Evolutionary conservation across 1,139 yeast genomes (phyloP).

Genomic region (Hansenula lynferdii): DNA sequence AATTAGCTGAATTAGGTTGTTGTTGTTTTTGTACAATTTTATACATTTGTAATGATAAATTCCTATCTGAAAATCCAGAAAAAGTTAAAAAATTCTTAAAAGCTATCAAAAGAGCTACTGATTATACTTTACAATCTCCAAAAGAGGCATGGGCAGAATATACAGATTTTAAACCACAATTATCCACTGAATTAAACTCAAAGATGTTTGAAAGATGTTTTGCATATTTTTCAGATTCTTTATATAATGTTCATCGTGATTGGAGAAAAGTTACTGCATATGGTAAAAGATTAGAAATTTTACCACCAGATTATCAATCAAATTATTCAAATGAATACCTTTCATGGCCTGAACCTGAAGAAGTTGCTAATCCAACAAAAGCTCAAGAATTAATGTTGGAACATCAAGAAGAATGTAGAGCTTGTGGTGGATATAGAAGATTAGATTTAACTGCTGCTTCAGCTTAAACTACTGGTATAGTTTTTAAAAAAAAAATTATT

Average conservation of each 20-base stretch:
- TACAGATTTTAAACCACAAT: constrained; percentile 43
- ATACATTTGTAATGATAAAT: constrained; percentile 49
- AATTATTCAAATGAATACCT: constrained; percentile 49
- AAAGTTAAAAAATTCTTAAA: constrained; percentile 40
- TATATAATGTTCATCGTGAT: constrained; percentile 51
- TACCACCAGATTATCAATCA: constrained; percentile 44
- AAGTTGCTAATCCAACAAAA: constrained; percentile 39
- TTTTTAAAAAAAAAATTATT: background rate
- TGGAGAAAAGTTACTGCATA: constrained; percentile 53
- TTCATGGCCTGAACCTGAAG: constrained; percentile 46
- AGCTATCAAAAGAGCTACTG: constrained; percentile 48
- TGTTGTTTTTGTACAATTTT: constrained; percentile 57
- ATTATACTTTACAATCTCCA: constrained; percentile 40
- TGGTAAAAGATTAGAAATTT: constrained; percentile 48
- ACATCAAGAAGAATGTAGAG: constrained; percentile 43
- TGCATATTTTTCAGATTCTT: constrained; percentile 49
- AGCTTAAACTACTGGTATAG: background rate
- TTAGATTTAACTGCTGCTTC: constrained; percentile 18
- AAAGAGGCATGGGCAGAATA: constrained; percentile 44
- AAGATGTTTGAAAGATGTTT: constrained; percentile 50
- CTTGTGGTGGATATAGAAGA: constrained; percentile 47
- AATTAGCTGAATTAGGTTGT: constrained; percentile 53
- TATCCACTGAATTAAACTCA: constrained; percentile 36
- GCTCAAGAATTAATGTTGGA: constrained; percentile 43
- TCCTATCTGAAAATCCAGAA: constrained; percentile 44